phyloP scores from a whole-genome alignment of 768 basidiomycete species.

The Calvatia gigantea region DNA sequence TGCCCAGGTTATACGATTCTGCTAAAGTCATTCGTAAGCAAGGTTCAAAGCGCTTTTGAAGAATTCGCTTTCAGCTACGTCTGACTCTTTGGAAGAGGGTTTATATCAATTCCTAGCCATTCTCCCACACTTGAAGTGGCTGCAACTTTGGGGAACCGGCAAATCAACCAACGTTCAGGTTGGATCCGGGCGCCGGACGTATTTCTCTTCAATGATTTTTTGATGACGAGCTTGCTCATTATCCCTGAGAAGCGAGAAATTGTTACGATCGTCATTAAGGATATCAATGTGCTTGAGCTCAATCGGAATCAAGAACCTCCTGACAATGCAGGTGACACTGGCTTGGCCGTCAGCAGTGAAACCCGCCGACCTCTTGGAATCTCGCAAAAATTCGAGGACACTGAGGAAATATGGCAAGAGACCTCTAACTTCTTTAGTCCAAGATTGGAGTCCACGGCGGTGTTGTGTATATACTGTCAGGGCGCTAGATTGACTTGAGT shows the following conservation, averaged over 20 bases:
- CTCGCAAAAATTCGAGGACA: not conserved
- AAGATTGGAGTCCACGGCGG: conserved; percentile 44
- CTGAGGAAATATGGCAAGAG: not conserved
- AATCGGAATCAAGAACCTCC: too few relatives aligned
- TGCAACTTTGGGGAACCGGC: not conserved
- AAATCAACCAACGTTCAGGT: not conserved
- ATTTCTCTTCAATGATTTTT: not conserved
- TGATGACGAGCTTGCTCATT: not conserved
- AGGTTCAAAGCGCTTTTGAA: not conserved
- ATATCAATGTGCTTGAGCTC: not conserved
- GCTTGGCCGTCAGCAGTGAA: too few relatives aligned
- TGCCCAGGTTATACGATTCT: not conserved
- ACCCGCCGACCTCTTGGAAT: not conserved
- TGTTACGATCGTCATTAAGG: not conserved
- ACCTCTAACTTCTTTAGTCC: conserved; percentile 1
- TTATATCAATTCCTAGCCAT: not conserved
- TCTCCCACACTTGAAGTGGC: not conserved
- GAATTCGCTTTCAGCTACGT: not conserved
- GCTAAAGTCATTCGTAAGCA: not conserved
- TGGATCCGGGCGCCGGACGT: not conserved
- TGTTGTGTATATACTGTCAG: conserved; percentile 64
- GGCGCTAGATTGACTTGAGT: conserved; percentile 58
- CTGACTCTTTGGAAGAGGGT: not conserved
- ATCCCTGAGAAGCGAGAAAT: not conserved
- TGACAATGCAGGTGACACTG: not conserved